Conservation (phyloP, 331 rosid species). For the Dryas integrifolia region DNA sequence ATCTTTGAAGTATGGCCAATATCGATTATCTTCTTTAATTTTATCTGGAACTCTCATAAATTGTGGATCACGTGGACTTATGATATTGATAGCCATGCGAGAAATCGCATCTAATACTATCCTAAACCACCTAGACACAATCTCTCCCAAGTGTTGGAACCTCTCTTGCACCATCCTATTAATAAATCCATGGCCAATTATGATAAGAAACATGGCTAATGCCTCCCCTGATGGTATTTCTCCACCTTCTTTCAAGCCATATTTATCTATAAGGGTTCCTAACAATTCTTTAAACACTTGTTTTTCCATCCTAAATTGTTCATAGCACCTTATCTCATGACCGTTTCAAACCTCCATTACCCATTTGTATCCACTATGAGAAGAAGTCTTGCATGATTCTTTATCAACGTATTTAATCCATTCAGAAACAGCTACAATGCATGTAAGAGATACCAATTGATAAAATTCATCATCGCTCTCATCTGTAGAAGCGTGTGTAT, state of each 20-base stretch:
- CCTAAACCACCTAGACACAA: not conserved
- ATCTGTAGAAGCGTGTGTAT: too few relatives aligned
- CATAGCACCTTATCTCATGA: not conserved
- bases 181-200: not conserved
- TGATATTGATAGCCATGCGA: not conserved
- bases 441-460: too few relatives aligned
- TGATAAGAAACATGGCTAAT: not conserved
- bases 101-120: not conserved
- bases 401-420: too few relatives aligned
- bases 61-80: not conserved
- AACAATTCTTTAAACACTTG: not conserved
- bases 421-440: too few relatives aligned
- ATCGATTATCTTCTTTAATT: too few relatives aligned
- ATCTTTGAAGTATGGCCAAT: not conserved
- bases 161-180: not conserved
- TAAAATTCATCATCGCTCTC: not conserved
- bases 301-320: conserved; percentile 1
- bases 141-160: not conserved
- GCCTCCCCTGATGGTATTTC: not conserved
- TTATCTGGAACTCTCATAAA: not conserved
- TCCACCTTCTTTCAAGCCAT: not conserved
- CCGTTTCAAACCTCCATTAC: not conserved
- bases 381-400: too few relatives aligned
- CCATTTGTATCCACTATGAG: too few relatives aligned
- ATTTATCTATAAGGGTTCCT: not conserved